phyloP scores from a whole-genome alignment of 2,329 filamentous ascomycete species.

The Xylaria digitata region DNA sequence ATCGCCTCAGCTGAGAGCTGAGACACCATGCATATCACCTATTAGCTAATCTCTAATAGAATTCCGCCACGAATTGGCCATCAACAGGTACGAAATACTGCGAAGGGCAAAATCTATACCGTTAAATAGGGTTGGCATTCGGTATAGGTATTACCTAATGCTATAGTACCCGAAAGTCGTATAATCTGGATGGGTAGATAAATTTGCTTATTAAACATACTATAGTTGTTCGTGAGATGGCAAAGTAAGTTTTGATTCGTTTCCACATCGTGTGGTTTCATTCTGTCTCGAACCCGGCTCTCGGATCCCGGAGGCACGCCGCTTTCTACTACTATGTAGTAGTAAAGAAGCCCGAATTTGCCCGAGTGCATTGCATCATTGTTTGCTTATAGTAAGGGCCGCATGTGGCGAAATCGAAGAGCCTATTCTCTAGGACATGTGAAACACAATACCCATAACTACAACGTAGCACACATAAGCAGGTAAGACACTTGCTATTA shows the following conservation, averaged over 20 bases:
- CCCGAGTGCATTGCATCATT: constrained; percentile 30
- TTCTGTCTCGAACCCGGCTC: constrained; percentile 3
- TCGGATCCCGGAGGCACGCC: not conserved
- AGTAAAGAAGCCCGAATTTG: not conserved
- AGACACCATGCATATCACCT: constrained; percentile 3
- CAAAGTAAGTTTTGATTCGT: not conserved
- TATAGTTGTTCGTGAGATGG: not conserved
- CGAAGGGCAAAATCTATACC: too few species aligned
- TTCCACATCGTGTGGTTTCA: not conserved
- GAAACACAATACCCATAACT: constrained; percentile 4
- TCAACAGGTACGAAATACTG: not conserved
- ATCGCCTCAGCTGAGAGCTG: constrained; percentile 13
- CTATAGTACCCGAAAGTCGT: not conserved
- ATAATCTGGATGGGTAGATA: not conserved
- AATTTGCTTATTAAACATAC: constrained; percentile 1
- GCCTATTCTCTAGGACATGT: constrained; percentile 4
- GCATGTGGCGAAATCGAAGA: constrained; percentile 11
- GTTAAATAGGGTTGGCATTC: too few species aligned
- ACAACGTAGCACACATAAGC: not conserved
- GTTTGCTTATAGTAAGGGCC: not conserved
- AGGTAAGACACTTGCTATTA: constrained; percentile 1
- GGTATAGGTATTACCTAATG: not conserved
- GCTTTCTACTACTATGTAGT: too few species aligned
- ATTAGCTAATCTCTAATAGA: not conserved
- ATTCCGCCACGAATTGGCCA: not conserved